Base-by-base conservation (phyloP, 2,329 filamentous ascomycete genomes). In the Penicillium concentricum region DNA sequence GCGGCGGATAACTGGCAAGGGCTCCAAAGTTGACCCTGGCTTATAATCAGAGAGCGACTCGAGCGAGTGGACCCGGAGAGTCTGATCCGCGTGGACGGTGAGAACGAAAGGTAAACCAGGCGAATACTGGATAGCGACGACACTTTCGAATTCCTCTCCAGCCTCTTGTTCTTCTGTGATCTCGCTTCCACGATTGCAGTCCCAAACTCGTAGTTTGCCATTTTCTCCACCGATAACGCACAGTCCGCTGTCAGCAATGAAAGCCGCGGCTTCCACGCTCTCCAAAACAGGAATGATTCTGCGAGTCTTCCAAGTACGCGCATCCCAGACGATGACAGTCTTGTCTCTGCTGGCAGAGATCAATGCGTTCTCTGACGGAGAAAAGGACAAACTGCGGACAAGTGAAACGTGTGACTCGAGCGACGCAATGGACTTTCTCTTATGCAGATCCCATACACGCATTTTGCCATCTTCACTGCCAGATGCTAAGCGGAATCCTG, bases 391-490 rank as follows among this genome's bases (percentile, higher is more conserved):
- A 51, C 86, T 87, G 64, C 92, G 87, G n/a, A 99, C 90, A 63
- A 97, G 90, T 10, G 94, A 97, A 22, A 96, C 92, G 71, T 99
- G 95, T 0, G 92, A 94, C 59, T 97, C 92, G 32, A 96, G 80
- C 18, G 87, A 86, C 20, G 90, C 89, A 22, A 91, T 81, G 57
- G 87, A 87, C 61, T 84, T 90, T 54, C 90, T 85, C 77, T 91
- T 95, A 75, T 92, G 87, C 56, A 99, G 77, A 76, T 97, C 90
- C 90, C 92, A 99, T 22, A 99, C 84, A 20, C 90, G 84, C 51
- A 99, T 84, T 69, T 93, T 95, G 32, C 94, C 94, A 72, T 97
- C 93, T 74, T 99, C 95, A 59, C 90, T 92, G 61, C 93, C 94
- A 34, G 92, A 95, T 5, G 92, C 92, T 16, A 99, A 82, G 45